Conservation (phyloP, 2,329 filamentous ascomycete species). For the Graphilbum sp. region DNA sequence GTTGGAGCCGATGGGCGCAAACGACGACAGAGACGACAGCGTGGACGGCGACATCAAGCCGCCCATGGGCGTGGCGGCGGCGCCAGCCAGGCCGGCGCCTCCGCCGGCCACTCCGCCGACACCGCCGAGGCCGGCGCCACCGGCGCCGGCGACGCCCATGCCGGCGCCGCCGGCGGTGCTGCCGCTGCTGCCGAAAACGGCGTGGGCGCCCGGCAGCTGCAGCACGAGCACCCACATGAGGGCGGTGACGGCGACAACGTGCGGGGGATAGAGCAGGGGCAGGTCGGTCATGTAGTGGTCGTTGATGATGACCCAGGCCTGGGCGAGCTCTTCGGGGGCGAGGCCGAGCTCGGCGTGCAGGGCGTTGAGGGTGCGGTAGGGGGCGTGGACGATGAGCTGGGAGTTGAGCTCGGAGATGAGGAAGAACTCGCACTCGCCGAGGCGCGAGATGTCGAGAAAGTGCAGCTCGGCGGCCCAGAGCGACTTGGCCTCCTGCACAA, state of each 20-base stretch:
- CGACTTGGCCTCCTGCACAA: conserved; percentile 71
- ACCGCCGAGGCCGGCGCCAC: neutral
- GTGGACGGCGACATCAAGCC: neutral
- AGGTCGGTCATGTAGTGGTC: conserved; percentile 87
- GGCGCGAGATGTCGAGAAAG: conserved; percentile 59
- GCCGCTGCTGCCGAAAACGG: neutral
- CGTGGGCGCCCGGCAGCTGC: conserved; percentile 33
- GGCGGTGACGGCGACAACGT: conserved; percentile 73
- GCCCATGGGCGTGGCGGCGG: too few relatives aligned
- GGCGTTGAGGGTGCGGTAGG: conserved; percentile 64
- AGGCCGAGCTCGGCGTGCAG: conserved; percentile 55
- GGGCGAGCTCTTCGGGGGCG: conserved; percentile 58
- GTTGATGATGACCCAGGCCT: conserved; percentile 75
- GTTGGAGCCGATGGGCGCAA: neutral
- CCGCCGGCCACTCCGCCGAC: neutral
- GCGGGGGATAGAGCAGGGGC: conserved; percentile 72
- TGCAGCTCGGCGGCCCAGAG: conserved; percentile 71
- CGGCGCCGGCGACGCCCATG: neutral
- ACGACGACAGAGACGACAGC: neutral
- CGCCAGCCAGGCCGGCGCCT: too few relatives aligned
- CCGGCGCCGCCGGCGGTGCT: too few relatives aligned
- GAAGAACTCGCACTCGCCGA: conserved; percentile 88
- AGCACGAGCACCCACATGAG: conserved; percentile 74
- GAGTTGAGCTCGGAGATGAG: conserved; percentile 84
- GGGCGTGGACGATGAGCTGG: conserved; percentile 79